These are phyloP conservation scores for Microbotryum scabiosae DNA, from an alignment of 1,284 basidiomycete genomes.

Conservation along the genomic window DNA sequence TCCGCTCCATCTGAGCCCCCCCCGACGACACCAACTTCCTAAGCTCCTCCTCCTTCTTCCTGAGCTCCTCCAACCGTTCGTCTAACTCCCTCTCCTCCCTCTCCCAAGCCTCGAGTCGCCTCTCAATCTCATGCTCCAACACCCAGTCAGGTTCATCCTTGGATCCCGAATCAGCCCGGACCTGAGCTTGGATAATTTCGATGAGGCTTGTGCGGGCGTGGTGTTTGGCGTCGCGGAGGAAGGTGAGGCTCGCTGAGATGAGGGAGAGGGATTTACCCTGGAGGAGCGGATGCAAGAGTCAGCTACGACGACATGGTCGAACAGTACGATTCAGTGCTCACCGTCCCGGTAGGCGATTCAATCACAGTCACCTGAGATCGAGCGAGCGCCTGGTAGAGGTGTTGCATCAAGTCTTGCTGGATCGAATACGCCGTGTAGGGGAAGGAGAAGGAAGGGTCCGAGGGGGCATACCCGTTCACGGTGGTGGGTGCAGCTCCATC, in stretches of 20 bases:
- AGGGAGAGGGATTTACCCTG: conserved; percentile 44
- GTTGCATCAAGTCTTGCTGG: conserved; percentile 79
- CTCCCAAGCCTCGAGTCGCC: conserved; percentile 33
- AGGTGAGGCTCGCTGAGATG: conserved; percentile 42
- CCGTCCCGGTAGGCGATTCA: conserved; percentile 46
- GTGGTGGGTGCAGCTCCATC: too few species aligned
- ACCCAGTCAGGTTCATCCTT: conserved; percentile 43
- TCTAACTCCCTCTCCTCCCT: conserved; percentile 38
- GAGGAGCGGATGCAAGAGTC: too few species aligned
- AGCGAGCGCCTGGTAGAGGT: conserved; percentile 76
- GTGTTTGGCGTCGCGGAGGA: conserved; percentile 36
- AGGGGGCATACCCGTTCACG: background rate
- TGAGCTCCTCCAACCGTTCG: conserved; percentile 32
- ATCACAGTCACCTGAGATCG: conserved; percentile 59
- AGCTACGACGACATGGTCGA: too few species aligned
- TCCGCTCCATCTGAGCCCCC: conserved; percentile 48
- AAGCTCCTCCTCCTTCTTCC: conserved; percentile 12
- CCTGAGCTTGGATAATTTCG: conserved; percentile 15
- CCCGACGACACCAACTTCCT: conserved; percentile 35
- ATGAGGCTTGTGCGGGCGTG: conserved; percentile 25
- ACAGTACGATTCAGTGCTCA: too few species aligned
- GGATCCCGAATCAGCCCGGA: conserved; percentile 9
- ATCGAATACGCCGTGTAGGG: conserved; percentile 74
- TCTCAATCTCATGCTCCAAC: conserved; percentile 38
- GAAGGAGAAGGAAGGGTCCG: conserved; percentile 44